Base-by-base conservation (phyloP, 116 monocot species). In the Zostera marina region DNA sequence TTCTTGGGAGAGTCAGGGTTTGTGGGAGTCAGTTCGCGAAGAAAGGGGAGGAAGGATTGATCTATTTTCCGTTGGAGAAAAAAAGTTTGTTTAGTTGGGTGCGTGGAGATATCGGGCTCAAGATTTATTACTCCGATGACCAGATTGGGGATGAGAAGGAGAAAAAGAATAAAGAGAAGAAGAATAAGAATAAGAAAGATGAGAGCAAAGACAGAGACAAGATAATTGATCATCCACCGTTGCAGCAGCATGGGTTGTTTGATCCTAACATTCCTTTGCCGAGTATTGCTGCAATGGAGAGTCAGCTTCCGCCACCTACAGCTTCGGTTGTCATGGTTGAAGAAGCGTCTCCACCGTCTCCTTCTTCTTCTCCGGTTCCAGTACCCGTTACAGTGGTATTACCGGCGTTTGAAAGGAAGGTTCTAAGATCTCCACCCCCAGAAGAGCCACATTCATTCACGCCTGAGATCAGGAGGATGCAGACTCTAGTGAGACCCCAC, bases 41-140 rank as follows among this genome's bases (percentile, higher is more conserved):
- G 45, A 71, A 56, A 8, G 96, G 89, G 1, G 80, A 88, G 59
- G 96, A 88, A 62, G 96, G 81, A 8, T 69, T 96, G n/a, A 69
- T 96, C 54, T 96, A 96, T 52, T 96, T 80, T 66, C 96, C 96
- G 3, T 65, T 96, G 3, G 96, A 96, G 80, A 96, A 85, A 70
- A 76, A 74, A 41, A 75, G 58, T 58, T 23, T 96, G 42, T 69
- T 96, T 11, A 85, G 78, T 66, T 88, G 85, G 89, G 63, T 96
- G 46, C 74, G 77, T 22, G 96, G 96, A 59, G 96, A 96, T 64
- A 80, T 96, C 47, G 96, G 96, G 3, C 69, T 96, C 17, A 88
- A 78, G 74, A 77, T 88, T 14, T 88, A 80, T 51, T 88, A 94
- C 65, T 70, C 70, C 63, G 84, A 88, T 22, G 85, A 91, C 39